phyloP scores from a whole-genome alignment of 169 alveolate species.

The Plasmodium sp. region DNA sequence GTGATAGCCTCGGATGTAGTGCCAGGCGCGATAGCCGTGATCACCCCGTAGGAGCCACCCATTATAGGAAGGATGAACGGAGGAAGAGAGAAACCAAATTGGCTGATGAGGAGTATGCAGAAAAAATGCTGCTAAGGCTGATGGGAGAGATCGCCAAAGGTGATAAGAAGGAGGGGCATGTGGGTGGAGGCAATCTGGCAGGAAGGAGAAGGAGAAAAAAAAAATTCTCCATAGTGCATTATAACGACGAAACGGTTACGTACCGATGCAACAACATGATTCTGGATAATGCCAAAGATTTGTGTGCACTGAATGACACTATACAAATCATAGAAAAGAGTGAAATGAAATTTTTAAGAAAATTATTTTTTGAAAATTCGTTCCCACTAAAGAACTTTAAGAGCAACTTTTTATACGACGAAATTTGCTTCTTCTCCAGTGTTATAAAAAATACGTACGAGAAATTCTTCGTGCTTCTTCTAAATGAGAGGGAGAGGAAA shows the following conservation, averaged over 20 bases:
- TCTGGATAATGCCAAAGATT: conserved; percentile 34
- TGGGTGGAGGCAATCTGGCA: background rate
- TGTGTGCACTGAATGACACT: conserved; percentile 13
- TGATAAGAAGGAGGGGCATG: background rate
- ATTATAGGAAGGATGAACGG: background rate
- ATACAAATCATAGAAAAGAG: conserved; percentile 51
- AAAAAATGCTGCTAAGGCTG: background rate
- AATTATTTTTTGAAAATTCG: conserved; percentile 39
- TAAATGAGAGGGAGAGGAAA: conserved; percentile 42
- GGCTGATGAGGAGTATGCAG: background rate
- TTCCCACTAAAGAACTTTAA: conserved; percentile 18
- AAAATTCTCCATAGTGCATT: conserved; percentile 22
- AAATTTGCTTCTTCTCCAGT: conserved; percentile 35
- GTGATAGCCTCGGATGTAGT: background rate
- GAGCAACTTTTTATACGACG: conserved; percentile 29
- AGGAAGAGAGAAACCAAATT: background rate
- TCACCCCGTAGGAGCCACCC: background rate
- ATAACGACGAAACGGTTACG: conserved; percentile 10
- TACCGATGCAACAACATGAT: conserved; percentile 59
- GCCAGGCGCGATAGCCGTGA: background rate
- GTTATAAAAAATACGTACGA: conserved; percentile 36
- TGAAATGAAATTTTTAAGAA: conserved; percentile 51
- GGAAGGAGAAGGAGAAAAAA: background rate
- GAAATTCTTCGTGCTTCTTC: conserved; percentile 31
- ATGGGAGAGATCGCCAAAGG: background rate